These are phyloP conservation scores for Orbilia javanica DNA, from an alignment of 2,329 filamentous ascomycete species.

Conservation along the genomic window DNA sequence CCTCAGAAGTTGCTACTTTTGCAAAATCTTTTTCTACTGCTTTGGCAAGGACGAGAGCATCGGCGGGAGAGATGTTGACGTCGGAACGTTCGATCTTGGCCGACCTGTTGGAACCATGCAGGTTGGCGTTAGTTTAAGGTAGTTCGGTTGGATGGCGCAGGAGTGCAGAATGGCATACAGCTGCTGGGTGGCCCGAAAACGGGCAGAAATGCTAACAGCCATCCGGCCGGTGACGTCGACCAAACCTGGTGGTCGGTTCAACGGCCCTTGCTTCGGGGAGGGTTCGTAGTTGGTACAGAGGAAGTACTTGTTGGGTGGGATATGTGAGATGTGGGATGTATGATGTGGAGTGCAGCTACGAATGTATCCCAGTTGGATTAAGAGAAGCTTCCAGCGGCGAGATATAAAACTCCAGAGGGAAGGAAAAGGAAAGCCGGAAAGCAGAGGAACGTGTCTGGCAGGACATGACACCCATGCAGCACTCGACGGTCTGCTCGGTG, in stretches of 20 bases:
- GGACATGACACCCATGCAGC: not conserved
- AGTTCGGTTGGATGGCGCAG: not conserved
- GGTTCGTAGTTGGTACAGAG: not conserved
- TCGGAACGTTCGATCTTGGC: conserved; percentile 40
- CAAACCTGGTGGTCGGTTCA: conserved; percentile 1
- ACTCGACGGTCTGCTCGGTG: not conserved
- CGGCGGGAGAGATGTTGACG: conserved; percentile 20
- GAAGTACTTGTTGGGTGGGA: not conserved
- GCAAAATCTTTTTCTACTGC: conserved; percentile 47
- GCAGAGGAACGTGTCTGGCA: not conserved
- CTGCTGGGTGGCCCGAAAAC: conserved; percentile 46
- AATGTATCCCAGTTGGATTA: not conserved
- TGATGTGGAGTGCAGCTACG: not conserved
- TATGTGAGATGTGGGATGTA: not conserved
- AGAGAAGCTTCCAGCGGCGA: not conserved
- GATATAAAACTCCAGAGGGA: too few relatives aligned
- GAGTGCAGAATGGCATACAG: conserved; percentile 20
- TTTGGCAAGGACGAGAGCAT: conserved; percentile 45
- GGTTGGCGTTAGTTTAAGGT: not conserved
- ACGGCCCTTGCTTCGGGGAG: not conserved
- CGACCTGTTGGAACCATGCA: conserved; percentile 36
- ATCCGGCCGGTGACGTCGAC: conserved; percentile 12
- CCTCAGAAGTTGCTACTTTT: conserved; percentile 46
- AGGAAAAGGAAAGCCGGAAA: not conserved
- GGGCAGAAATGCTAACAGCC: conserved; percentile 48